Percentiles rank a stretch among this genome's conserved stretches.
These are phyloP conservation scores for Guadua angustifolia DNA, from an alignment of 176 grass and related monocot genomes.

Conservation along the genomic window DNA sequence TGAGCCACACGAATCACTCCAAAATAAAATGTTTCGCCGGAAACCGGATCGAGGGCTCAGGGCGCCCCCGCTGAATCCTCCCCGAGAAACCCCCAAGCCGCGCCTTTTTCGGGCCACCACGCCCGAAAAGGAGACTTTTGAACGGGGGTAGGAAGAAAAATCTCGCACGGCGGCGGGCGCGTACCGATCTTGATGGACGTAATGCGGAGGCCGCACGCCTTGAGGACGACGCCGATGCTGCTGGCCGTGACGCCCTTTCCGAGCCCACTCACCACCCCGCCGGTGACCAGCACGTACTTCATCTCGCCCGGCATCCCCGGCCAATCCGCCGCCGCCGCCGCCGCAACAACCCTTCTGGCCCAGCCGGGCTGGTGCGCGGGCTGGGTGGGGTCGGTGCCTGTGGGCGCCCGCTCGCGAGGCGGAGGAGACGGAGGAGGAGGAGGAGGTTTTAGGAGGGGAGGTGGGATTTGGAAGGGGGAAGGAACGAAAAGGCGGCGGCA, in stretches of 20 bases:
- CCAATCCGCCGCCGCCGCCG: constrained; percentile 25
- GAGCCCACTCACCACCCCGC: constrained; percentile 66
- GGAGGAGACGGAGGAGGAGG: neutral
- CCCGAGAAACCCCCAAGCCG: neutral
- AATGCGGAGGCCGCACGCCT: constrained; percentile 70
- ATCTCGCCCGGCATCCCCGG: constrained; percentile 42
- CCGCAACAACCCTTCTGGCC: constrained; percentile 26
- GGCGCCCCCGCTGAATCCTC: constrained; percentile 4
- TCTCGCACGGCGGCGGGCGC: constrained; percentile 31
- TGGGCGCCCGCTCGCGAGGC: neutral
- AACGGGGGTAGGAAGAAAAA: neutral
- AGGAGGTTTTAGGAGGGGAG: constrained; percentile 40
- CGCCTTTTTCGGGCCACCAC: neutral
- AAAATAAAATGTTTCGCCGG: constrained; percentile 43
- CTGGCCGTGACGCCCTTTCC: constrained; percentile 75
- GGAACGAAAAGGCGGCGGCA: neutral
- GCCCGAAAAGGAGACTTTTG: neutral
- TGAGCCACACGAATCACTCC: constrained; percentile 41
- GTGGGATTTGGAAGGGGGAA: neutral
- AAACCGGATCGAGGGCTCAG: constrained; percentile 44
- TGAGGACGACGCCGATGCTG: constrained; percentile 74
- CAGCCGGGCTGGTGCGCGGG: neutral
- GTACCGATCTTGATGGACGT: constrained; percentile 73
- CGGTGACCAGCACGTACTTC: constrained; percentile 78
- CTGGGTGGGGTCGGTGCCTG: neutral